Base-by-base conservation (phyloP, 352 stramenopile species). In the Globisporangium echinulatum region DNA sequence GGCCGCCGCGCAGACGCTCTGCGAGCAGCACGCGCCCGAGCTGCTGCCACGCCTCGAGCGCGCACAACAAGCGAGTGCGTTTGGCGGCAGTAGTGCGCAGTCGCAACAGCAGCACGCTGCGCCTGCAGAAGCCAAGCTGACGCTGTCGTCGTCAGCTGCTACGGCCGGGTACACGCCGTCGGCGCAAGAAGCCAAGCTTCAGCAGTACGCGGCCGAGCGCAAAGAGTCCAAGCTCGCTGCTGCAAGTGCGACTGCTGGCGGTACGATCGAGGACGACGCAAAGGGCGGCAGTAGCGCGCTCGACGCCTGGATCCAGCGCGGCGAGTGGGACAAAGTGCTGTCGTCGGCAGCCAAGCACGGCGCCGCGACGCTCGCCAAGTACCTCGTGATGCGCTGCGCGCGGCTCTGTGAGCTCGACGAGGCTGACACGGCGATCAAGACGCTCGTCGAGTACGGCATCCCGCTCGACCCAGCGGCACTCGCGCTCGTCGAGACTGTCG, bases 261-360 rank as follows among this genome's bases (percentile, higher is more conserved):
- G 40, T 13, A 13, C 40, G 7, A 13, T 7, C 11, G 40, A 13
- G 40, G 47, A 67, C 44, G 61, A 87, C 67, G 66, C 69, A 63
- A 42, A 53, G 36, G 50, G 58, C 54, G 71, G 79, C 61, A 71
- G 76, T 15, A 63, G 56, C 2, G 93, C 90, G 5, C 66, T 98
- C 39, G 88, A 97, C 54, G 81, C 96, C 37, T 94, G 96, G 70
- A 96, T 96, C 65, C 87, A 98, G 63, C 85, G 88, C 36, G 89
- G 88, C 17, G 88, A 98, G 66, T 98, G 94, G 93, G 90, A 97
- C 67, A 90, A 92, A 56, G 85, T 98, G 47, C 84, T 97, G 9
- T 91, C 82, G 38, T 90, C 83, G 3, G 85, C 85, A 39, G 78
- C 81, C 13, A 92, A 94, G 58, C 82, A 94, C 44, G 80, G 82